Base-by-base conservation (phyloP, 805 yeast species). In the Lipomyces sp. region DNA sequence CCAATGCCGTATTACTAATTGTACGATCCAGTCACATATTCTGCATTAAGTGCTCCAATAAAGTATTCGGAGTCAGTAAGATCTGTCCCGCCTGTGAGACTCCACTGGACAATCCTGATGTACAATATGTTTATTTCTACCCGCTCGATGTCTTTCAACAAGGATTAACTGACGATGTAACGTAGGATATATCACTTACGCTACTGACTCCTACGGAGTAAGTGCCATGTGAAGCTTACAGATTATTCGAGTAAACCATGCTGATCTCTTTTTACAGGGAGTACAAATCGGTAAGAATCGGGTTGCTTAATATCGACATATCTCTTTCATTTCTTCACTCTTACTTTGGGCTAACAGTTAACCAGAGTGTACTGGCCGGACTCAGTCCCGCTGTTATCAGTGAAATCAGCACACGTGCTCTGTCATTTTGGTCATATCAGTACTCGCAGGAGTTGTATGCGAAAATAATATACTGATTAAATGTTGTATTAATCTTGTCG, bases 361-460 rank as follows among this genome's bases (percentile, higher is more conserved):
- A 18, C 37, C 6, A 65, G 69, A 65, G 63, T n/a, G 65, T 65
- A 0, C 61, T 65, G 32, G 65, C 69, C 0, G 69, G 69, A 7
- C 32, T 65, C 33, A 62, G 63, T 32, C 69, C 69, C 1, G 62
- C 69, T 6, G 53, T 59, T 6, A 65, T 65, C 11, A 62, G 61
- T 45, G 69, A 65, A 11, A 62, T 65, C 15, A n/a, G 53, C 24
- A 33, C 58, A 2, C 55, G 65, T 3, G 69, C 69, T 4, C 57
- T 65, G 3, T 59, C 65, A 8, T 65, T 65, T 39, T 65, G 69
- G 69, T 62, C 57, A 4, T 65, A 65, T 34, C 69, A 65, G 33
- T 60, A 62, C 57, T 58, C 65, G 2, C 65, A 61, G 15, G 69
- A 65, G 51, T 59, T 65, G 69, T 62, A 30, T 24, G 56, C n/a